Evolutionary conservation across 352 stramenopile species (phyloP).

Genomic region (Pelagophyceae sp.): DNA sequence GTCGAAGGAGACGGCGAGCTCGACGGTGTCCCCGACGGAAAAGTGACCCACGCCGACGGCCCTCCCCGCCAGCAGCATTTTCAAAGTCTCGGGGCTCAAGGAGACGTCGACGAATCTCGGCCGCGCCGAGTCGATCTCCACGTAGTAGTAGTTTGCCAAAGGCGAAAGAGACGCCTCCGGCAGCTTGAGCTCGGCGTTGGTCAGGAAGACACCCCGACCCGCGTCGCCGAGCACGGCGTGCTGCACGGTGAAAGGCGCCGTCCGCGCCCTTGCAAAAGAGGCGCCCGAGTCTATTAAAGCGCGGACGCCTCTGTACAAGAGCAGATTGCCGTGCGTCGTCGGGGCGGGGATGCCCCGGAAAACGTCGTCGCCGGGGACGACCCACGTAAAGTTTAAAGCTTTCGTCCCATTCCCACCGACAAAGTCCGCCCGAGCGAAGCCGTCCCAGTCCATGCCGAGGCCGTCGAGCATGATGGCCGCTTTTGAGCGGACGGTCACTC

Average conservation of each 20-base stretch:
- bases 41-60: not conserved
- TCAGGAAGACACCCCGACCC: not conserved
- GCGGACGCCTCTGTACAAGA: not conserved
- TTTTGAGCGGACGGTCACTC: not conserved
- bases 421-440: constrained; percentile 41
- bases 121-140: not conserved
- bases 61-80: not conserved
- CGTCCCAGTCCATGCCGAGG: not conserved
- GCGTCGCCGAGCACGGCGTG: not conserved
- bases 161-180: not conserved
- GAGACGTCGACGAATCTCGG: not conserved
- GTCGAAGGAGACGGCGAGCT: not conserved
- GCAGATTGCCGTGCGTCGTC: not conserved
- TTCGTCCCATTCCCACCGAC: constrained; percentile 44
- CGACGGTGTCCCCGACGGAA: not conserved
- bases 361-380: not conserved
- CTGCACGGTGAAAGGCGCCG: not conserved
- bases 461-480: not conserved
- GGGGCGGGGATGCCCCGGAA: not conserved
- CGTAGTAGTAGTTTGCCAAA: not conserved
- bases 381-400: constrained; percentile 50
- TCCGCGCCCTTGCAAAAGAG: too few species aligned
- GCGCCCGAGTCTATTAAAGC: not conserved
- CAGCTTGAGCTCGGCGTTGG: not conserved
- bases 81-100: not conserved